phyloP scores from a whole-genome alignment of 1,139 yeast genomes.

The Chernovozyma aurita region DNA sequence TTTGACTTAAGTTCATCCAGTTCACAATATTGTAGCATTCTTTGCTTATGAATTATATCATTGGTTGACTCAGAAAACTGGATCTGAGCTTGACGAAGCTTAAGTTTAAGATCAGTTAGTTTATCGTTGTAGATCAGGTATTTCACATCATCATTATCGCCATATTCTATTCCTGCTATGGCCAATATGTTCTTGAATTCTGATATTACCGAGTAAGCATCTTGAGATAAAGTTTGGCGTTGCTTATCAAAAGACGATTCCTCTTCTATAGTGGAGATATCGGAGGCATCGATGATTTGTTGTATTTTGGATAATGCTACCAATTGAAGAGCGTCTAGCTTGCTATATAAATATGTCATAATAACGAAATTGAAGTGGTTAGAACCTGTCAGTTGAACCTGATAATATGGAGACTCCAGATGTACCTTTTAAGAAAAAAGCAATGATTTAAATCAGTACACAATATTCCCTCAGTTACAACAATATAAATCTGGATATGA shows the following conservation, averaged over 20 bases:
- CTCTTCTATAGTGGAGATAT: not conserved
- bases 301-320: conserved; percentile 3
- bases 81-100: conserved; percentile 24
- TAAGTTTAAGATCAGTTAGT: conserved; percentile 17
- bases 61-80: conserved; percentile 20
- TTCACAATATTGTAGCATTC: conserved; percentile 19
- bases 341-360: not conserved
- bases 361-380: too few species aligned
- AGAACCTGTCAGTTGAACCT: too few species aligned
- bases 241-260: conserved; percentile 2
- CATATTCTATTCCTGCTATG: not conserved
- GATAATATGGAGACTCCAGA: too few species aligned
- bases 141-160: not conserved
- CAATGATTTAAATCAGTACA: too few species aligned
- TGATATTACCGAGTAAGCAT: conserved; percentile 2
- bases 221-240: conserved; percentile 2
- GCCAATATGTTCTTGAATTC: conserved; percentile 1
- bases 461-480: too few species aligned
- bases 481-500: too few species aligned
- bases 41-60: conserved; percentile 23
- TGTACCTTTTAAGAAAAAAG: too few species aligned
- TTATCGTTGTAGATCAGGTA: conserved; percentile 20
- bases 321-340: conserved; percentile 4
- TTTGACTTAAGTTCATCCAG: conserved; percentile 3
- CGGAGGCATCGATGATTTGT: conserved; percentile 1